Conservation (phyloP, 768 basidiomycete species). For the Boletus pseudopeckii region DNA sequence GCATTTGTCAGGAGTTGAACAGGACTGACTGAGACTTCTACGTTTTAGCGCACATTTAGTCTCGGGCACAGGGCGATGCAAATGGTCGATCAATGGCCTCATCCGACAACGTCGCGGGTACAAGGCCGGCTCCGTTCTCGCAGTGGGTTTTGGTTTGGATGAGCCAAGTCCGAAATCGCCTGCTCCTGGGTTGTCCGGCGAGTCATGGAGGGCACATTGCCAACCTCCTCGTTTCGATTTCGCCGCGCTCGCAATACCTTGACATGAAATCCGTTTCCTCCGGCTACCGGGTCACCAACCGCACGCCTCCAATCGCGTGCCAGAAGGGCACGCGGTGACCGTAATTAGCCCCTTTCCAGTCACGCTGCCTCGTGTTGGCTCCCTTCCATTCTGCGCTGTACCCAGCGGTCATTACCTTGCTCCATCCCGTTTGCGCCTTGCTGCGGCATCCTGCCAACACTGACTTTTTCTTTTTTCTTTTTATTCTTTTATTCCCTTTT, state of each 20-base stretch:
- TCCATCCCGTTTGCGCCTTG: constrained; percentile 26
- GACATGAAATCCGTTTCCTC: not conserved
- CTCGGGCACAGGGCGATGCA: not conserved
- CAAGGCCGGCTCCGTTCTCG: not conserved
- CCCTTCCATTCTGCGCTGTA: constrained; percentile 17
- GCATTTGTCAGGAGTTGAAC: not conserved
- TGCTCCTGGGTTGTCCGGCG: not conserved
- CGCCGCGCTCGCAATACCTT: not conserved
- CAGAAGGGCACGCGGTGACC: constrained; percentile 10
- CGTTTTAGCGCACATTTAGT: not conserved
- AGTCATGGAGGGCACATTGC: not conserved
- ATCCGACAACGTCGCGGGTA: not conserved
- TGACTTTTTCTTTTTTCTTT: not conserved
- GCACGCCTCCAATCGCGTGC: constrained; percentile 15
- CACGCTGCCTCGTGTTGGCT: constrained; percentile 29
- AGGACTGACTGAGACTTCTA: not conserved
- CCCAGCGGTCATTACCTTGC: constrained; percentile 14
- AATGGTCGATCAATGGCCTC: not conserved
- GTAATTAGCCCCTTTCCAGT: constrained; percentile 25
- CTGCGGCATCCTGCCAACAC: constrained; percentile 14
- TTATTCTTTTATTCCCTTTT: not conserved
- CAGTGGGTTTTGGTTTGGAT: not conserved
- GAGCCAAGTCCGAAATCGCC: too few species aligned
- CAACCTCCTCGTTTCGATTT: not conserved
- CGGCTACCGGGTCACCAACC: not conserved